Percentiles rank a stretch among this genome's conserved stretches.
Evolutionary conservation across 2,329 filamentous ascomycete species (phyloP).

Genomic region (Blastomyces gilchristii): DNA sequence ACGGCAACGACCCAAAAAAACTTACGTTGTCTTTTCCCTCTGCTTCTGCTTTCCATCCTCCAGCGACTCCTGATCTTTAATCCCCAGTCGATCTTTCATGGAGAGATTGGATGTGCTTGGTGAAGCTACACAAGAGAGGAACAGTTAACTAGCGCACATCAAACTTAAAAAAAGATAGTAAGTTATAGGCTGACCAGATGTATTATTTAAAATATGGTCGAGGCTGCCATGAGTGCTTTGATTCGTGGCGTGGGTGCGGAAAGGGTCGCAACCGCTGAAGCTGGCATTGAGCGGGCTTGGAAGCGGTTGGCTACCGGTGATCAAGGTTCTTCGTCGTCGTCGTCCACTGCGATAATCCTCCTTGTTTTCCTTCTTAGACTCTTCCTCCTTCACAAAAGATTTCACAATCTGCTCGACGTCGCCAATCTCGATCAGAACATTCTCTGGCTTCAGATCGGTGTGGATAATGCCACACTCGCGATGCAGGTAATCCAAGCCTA

Average conservation of each 20-base stretch:
- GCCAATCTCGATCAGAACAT: constrained; percentile 96
- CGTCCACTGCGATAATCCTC: constrained; percentile 88
- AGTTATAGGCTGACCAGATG: constrained; percentile 44
- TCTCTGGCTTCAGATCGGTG: constrained; percentile 94
- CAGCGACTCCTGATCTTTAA: constrained; percentile 42
- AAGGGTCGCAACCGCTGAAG: constrained; percentile 69
- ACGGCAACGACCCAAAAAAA: constrained; percentile 15
- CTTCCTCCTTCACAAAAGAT: constrained; percentile 79
- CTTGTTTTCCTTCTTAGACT: constrained; percentile 56
- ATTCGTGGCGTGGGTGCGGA: constrained; percentile 48
- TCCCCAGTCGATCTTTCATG: constrained; percentile 49
- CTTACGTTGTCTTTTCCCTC: constrained; percentile 89
- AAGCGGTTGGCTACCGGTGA: constrained; percentile 91
- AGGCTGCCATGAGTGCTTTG: constrained; percentile 63
- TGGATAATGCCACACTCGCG: constrained; percentile 98
- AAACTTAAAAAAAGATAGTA: not conserved
- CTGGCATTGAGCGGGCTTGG: constrained; percentile 88
- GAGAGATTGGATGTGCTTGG: constrained; percentile 39
- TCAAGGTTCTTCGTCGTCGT: constrained; percentile 79
- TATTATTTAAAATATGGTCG: constrained; percentile 71
- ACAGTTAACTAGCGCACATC: not conserved
- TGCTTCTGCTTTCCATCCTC: constrained; percentile 62
- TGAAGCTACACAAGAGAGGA: constrained; percentile 34
- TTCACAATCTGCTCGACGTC: constrained; percentile 98
- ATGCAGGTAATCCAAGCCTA: constrained; percentile 92